Percentiles rank a stretch among this genome's conserved stretches.
Conservation (phyloP, 2,329 filamentous ascomycete genomes). For the Ophiocordyceps camponoti-leonardi region DNA sequence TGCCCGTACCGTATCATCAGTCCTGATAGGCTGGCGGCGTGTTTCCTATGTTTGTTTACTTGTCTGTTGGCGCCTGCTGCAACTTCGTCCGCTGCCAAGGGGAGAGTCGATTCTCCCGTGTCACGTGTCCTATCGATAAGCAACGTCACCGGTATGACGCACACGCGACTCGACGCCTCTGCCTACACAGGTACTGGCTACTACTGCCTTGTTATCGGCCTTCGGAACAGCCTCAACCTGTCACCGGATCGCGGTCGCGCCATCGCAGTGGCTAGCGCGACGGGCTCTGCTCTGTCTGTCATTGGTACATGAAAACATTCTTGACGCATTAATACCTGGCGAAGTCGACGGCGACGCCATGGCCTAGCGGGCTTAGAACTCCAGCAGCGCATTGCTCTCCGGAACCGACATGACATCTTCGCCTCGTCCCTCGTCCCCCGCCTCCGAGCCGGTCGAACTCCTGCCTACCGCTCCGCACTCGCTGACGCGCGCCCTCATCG, state of each 20-base stretch:
- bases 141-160: not conserved
- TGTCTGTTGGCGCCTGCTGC: not conserved
- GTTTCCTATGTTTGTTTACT: not conserved
- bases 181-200: too few relatives aligned
- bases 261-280: not conserved
- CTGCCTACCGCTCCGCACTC: conserved; percentile 30
- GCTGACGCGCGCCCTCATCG: conserved; percentile 48
- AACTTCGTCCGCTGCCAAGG: not conserved
- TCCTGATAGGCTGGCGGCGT: not conserved
- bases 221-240: too few relatives aligned
- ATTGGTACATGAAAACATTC: not conserved
- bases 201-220: too few relatives aligned
- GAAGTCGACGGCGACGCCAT: conserved; percentile 8
- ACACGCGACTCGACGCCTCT: not conserved
- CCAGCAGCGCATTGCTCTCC: conserved; percentile 2
- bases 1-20: not conserved
- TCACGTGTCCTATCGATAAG: not conserved
- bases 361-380: conserved; percentile 14
- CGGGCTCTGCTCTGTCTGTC: not conserved
- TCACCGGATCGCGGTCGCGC: too few relatives aligned
- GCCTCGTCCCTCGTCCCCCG: conserved; percentile 12
- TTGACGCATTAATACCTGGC: not conserved
- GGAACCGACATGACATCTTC: conserved; percentile 9
- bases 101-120: not conserved
- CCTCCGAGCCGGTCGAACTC: conserved; percentile 26